Evolutionary conservation across 2,329 filamentous ascomycete genomes (phyloP), one percentile per base, ranked within the genome.

Genomic region (Aspergillus carbonarius): DNA sequence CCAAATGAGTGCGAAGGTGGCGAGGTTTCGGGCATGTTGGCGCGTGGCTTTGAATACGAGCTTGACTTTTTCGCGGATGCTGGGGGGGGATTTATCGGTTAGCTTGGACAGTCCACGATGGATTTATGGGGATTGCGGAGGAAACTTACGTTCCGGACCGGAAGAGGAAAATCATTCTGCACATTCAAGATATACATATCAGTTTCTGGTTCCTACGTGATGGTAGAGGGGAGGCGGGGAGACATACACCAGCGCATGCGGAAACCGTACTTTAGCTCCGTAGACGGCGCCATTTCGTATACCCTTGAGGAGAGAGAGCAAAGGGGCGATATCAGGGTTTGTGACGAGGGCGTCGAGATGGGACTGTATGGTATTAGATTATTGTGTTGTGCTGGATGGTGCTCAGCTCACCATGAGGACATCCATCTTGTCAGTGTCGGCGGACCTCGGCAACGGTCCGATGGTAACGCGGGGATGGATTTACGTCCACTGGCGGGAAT

Each of bases 261-360:
- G 95, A 80, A 99, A 98, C 64, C 95, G 93, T 76, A 99, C 92
- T 85, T 98, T 98, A 69, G 91, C 87, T 61, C 95, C 95, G 79
- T 99, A 99, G 63, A 99, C 92, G 65, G 93, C 88, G 75, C 95
- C 95, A 86, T 98, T 99, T 78, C 95, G 92, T 66, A 95, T 90
- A 70, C 88, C 92, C 84, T 99, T 99, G 75, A 96, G 75, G 66
- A 99, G 83, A 58, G 91, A 86, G 62, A 99, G 85, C 57, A 92
- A 75, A 69, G 95, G 91, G 70, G 95, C 91, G 78, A 96, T 91
- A 66, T 86, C 83, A 5, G 93, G 92, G 74, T 98, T 87, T 62
- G 95, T 85, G 66, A 93, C 82, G 57, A 96, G 82, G 66, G 84
- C 83, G 79, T 96, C 92, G 67, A 93, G 79, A 61, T 84, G 82